phyloP scores from a whole-genome alignment of 768 basidiomycete species.

The Lactifluus rugatus region DNA sequence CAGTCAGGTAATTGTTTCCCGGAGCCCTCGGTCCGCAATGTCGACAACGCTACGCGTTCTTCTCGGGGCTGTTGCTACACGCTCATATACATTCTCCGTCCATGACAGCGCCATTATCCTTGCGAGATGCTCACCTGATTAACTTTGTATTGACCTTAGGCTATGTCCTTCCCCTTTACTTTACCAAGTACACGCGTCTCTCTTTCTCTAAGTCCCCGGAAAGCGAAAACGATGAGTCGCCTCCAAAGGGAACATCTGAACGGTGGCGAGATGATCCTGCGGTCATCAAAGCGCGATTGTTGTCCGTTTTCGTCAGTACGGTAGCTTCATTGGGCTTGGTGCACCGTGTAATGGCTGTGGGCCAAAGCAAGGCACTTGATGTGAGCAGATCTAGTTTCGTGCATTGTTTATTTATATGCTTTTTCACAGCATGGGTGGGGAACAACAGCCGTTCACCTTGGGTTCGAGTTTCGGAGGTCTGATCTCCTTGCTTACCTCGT shows the following conservation, averaged over 20 bases:
- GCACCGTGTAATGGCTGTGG: conserved; percentile 31
- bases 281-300: conserved; percentile 72
- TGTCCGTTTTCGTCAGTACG: conserved; percentile 58
- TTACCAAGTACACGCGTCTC: conserved; percentile 55
- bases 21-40: not conserved
- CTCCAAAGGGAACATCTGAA: conserved; percentile 32
- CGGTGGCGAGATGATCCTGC: conserved; percentile 74
- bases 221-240: conserved; percentile 17
- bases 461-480: conserved; percentile 20
- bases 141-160: conserved; percentile 48
- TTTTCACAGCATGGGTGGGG: conserved; percentile 20
- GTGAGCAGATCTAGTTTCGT: conserved; percentile 16
- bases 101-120: conserved; percentile 20
- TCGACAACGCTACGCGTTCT: not conserved
- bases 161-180: conserved; percentile 81
- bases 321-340: conserved; percentile 45
- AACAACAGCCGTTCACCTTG: conserved; percentile 5
- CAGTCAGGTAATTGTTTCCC: too few species aligned
- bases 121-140: conserved; percentile 38
- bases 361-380: conserved; percentile 18
- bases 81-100: conserved; percentile 2
- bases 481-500: conserved; percentile 47
- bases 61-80: not conserved
- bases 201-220: conserved; percentile 32
- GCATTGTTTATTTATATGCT: not conserved